Base-by-base conservation (phyloP, 208 protist species). In the Trypanosoma brucei region DNA sequence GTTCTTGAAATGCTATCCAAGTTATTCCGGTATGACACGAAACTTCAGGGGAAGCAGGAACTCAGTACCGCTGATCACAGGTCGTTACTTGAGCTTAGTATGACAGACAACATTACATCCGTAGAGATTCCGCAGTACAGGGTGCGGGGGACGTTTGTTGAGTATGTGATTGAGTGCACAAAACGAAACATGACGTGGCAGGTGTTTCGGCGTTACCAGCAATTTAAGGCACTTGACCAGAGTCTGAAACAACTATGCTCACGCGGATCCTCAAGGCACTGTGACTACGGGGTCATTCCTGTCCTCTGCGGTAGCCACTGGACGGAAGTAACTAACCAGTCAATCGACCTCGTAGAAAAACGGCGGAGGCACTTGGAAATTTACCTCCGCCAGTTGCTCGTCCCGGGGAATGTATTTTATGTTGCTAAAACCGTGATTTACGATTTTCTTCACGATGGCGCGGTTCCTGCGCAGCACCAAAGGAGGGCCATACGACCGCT, bases 241-340 rank as follows among this genome's bases (percentile, higher is more conserved):
- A 72, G 70, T 35, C 77, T 94, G 38, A 65, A 68, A n/a, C 76
- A 85, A 45, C 59, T 86, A 4, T 93, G 83, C 45, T 38, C 60
- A 11, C 52, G 60, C 0, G 48, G 67, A 42, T 68, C 74, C 38
- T 60, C 72, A 5, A 62, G 74, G 56, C 81, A 88, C 62, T 76
- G 83, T 44, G 76, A 81, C 2, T 91, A 84, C 55, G 90, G 90
- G 22, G 84, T 85, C 30, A 61, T 95, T 22, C 90, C 90, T 8
- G 76, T 90, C 13, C 85, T 95, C 3, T 62, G 84, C 1, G 77
- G 82, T 34, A 92, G 81, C 36, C 83, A 90, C 65, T 93, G 86
- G 87, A 85, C 85, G 62, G 84, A 91, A 50, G 84, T 93, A 38
- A 95, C 90, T 34, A 95, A 95, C 56, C 86, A 93, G 40, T 90